Base-by-base conservation (phyloP, 2,329 filamentous ascomycete genomes). In the Fusarium mangiferae region DNA sequence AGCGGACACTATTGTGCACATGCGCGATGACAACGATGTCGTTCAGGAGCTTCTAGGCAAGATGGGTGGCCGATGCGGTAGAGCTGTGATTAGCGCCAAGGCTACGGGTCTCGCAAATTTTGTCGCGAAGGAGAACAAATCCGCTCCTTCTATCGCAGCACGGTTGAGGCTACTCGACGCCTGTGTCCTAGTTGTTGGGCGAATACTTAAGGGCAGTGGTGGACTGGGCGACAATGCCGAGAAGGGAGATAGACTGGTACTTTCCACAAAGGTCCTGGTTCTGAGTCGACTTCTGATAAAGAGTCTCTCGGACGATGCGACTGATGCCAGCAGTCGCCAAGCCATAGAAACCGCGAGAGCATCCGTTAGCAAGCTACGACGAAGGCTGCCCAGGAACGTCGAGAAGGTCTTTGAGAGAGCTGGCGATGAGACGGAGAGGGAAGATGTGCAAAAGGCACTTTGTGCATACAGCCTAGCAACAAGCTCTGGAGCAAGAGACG, bases 1-100 rank as follows among this genome's bases (percentile, higher is more conserved):
- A 0, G 96, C 96, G 62, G 95, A 98, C 83, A 92, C 92, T n/a
- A 98, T 98, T 75, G 93, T 98, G 62, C 89, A 91, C 69, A 98
- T 98, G 94, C 93, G 94, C 75, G 84, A 83, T 44, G 91, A 96
- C 80, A 96, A 96, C 84, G 89, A 92, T 69, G 84, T 86, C 18
- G 92, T 94, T 22, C 94, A 98, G 82, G 85, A 87, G 10, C 89
- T 91, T 42, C 87, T 98, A 58, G 89, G 89, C 22, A 87, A 87
- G 67, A 92, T 98, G 84, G 94, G 94, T 51, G 89, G 89, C 46
- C 89, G 90, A 64, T 98, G 96, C 82, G 95, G 95, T 58, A 89
- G 94, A 42, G 85, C 88, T 59, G 87, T 91, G 33, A 86, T 98
- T 30, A 91, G 91, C 30, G 88, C 86, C 73, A 94, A 95, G 80